Evolutionary conservation across 1,284 basidiomycete species (phyloP).

Genomic region (Vanrija pseudolonga): DNA sequence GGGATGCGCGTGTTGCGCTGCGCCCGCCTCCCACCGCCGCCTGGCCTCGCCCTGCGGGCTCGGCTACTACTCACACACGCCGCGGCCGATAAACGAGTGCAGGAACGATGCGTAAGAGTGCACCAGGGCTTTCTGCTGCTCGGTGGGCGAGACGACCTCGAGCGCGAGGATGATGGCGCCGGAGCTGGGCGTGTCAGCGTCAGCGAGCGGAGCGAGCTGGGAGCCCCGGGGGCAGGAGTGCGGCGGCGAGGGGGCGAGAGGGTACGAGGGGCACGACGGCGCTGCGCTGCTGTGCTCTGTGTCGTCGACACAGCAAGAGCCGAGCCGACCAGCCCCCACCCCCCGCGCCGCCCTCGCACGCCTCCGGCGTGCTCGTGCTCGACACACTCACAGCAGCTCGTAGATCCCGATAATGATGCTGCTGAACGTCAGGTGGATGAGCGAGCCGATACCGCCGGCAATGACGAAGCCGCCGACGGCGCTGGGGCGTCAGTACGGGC

Average conservation of each 20-base stretch:
- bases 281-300: too few species aligned
- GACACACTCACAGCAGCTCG: constrained; percentile 36
- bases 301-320: too few species aligned
- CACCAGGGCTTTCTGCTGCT: constrained; percentile 43
- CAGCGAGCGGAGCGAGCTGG: background rate
- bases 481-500: constrained; percentile 21
- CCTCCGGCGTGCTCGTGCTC: too few species aligned
- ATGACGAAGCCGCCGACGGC: constrained; percentile 46
- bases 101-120: constrained; percentile 49
- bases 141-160: constrained; percentile 41
- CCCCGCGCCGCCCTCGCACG: too few species aligned
- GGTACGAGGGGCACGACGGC: background rate
- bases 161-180: constrained; percentile 43
- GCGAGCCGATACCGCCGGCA: constrained; percentile 43
- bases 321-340: too few species aligned
- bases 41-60: too few species aligned
- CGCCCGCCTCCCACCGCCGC: too few species aligned
- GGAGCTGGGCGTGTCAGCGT: constrained; percentile 19
- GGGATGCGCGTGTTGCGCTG: too few species aligned
- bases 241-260: background rate
- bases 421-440: constrained; percentile 46
- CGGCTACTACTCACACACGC: constrained; percentile 43
- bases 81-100: constrained; percentile 49
- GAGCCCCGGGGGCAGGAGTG: background rate
- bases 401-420: constrained; percentile 46